Percentiles rank a stretch among this genome's conserved stretches.
phyloP scores from a whole-genome alignment of 768 basidiomycete genomes.

The Royoungia palumana region DNA sequence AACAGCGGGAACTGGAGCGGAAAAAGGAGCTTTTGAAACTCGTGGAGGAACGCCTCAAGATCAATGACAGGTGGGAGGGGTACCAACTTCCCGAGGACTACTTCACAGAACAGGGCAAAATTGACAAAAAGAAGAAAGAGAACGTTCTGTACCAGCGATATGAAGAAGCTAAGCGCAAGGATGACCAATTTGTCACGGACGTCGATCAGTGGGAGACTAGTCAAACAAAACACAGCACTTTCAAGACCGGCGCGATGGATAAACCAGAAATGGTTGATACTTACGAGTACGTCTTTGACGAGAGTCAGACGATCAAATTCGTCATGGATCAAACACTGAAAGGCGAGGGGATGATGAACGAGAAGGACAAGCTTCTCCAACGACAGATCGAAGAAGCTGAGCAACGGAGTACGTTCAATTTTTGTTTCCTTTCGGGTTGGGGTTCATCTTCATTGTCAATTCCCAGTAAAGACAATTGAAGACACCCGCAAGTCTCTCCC shows the following conservation, averaged over 20 bases:
- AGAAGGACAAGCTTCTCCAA: conserved; percentile 81
- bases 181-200: conserved; percentile 94
- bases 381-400: conserved; percentile 90
- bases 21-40: conserved; percentile 91
- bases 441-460: background rate
- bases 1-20: conserved; percentile 73
- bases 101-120: conserved; percentile 96
- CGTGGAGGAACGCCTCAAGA: conserved; percentile 90
- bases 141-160: conserved; percentile 92
- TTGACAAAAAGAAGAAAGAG: conserved; percentile 95
- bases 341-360: conserved; percentile 67
- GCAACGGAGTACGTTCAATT: conserved; percentile 64
- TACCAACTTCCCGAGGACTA: conserved; percentile 98
- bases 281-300: conserved; percentile 98
- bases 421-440: background rate
- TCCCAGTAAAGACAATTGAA: conserved; percentile 79
- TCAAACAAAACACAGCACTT: conserved; percentile 86
- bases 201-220: conserved; percentile 96
- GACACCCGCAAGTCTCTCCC: conserved; percentile 92
- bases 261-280: conserved; percentile 76
- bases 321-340: conserved; percentile 78
- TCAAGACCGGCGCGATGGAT: conserved; percentile 91
- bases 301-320: conserved; percentile 94
- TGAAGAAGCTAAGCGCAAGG: conserved; percentile 87
- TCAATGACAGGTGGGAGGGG: conserved; percentile 94